Percentiles rank a stretch among this genome's conserved stretches.
Conservation (phyloP, 495 filamentous ascomycete species). For the Neurospora terricola region DNA sequence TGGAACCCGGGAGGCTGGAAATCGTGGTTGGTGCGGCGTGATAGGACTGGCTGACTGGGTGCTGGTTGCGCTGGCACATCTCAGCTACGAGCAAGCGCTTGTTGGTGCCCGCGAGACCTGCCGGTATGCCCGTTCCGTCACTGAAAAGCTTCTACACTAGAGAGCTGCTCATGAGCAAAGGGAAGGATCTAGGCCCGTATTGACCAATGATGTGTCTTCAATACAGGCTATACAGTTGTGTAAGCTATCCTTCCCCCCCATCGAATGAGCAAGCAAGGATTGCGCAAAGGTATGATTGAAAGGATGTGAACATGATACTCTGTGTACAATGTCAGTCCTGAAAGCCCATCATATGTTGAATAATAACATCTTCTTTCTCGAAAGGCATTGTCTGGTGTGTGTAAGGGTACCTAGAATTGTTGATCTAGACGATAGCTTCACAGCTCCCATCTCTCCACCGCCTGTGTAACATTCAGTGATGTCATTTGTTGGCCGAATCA, state of each 20-base stretch:
- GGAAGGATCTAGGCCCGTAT: background rate
- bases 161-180: background rate
- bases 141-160: background rate
- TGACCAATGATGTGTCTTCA: background rate
- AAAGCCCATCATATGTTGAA: background rate
- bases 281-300: background rate
- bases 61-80: background rate
- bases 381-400: background rate
- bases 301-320: background rate
- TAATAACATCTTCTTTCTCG: background rate
- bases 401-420: background rate
- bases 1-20: background rate
- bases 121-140: background rate
- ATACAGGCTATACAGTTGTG: background rate
- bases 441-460: background rate
- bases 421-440: background rate
- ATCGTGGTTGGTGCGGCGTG: background rate
- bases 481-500: constrained; percentile 11
- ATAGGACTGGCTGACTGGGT: background rate
- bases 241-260: background rate
- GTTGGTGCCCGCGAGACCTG: background rate
- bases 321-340: background rate
- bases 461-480: constrained; percentile 5
- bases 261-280: background rate
- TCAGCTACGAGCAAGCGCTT: background rate